Percentiles rank a stretch among this genome's conserved stretches.
Conservation (phyloP, 2,329 filamentous ascomycete genomes). For the Exophiala dermatitidis region DNA sequence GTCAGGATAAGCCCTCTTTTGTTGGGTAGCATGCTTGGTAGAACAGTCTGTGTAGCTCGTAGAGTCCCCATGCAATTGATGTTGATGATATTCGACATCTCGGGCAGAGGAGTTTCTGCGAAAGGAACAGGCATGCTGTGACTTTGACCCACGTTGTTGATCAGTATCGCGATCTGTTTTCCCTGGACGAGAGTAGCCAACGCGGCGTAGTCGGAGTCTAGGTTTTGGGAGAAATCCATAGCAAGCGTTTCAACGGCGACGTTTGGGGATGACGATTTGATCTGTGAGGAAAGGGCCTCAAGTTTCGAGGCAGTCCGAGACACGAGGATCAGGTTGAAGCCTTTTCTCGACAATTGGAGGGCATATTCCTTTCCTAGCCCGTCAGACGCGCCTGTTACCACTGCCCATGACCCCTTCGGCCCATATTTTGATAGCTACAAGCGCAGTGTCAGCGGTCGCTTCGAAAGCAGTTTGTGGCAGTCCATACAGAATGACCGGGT, state of each 20-base stretch:
- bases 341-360: constrained; percentile 77
- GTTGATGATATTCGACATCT: constrained; percentile 83
- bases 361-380: constrained; percentile 96
- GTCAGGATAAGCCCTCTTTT: constrained; percentile 86
- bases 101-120: constrained; percentile 65
- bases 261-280: constrained; percentile 60
- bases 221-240: constrained; percentile 77
- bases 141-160: constrained; percentile 96
- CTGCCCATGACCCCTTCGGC: constrained; percentile 83
- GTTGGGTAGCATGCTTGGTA: constrained; percentile 75
- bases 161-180: constrained; percentile 74
- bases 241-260: constrained; percentile 70
- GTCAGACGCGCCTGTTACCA: constrained; percentile 91
- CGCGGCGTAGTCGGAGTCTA: constrained; percentile 67
- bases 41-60: constrained; percentile 75
- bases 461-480: background rate
- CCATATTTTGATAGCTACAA: constrained; percentile 78
- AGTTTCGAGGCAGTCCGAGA: constrained; percentile 95
- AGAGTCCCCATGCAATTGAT: constrained; percentile 93
- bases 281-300: constrained; percentile 64
- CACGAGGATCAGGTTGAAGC: constrained; percentile 90
- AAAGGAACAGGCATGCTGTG: constrained; percentile 91
- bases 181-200: constrained; percentile 61
- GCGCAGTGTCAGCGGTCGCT: background rate
- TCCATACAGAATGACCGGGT: constrained; percentile 43